Conservation (phyloP, 2,329 filamentous ascomycete genomes). For the Exophiala bonariae region DNA sequence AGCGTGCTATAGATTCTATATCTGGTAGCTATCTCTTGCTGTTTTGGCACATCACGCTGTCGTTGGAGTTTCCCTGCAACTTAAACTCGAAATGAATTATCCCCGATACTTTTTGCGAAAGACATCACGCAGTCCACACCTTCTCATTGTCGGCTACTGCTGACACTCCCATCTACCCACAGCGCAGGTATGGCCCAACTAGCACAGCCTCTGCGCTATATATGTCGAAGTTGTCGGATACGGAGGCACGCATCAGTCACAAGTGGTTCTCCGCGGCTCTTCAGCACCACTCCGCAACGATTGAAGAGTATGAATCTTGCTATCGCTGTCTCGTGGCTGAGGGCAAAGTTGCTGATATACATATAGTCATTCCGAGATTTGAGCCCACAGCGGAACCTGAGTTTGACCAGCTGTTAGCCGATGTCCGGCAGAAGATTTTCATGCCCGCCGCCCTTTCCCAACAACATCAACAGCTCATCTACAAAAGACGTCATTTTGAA, state of each 20-base stretch:
- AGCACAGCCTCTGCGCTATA: conserved; percentile 38
- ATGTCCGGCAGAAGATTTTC: conserved; percentile 46
- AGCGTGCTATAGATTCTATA: too few species aligned
- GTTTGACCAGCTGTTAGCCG: conserved; percentile 40
- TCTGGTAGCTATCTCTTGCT: too few species aligned
- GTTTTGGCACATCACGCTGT: too few species aligned
- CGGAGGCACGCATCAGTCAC: too few species aligned
- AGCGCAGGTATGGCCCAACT: conserved; percentile 45
- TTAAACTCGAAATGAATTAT: too few species aligned
- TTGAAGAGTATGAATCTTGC: conserved; percentile 18
- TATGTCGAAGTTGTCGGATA: conserved; percentile 33
- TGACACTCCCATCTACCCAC: too few species aligned
- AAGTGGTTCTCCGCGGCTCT: conserved; percentile 12
- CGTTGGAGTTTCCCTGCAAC: too few species aligned
- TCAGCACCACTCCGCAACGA: conserved; percentile 22
- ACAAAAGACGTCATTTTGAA: conserved; percentile 36
- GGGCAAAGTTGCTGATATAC: conserved; percentile 4
- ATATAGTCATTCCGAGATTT: conserved; percentile 40
- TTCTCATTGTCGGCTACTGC: too few species aligned
- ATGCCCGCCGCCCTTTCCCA: conserved; percentile 40
- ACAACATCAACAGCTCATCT: conserved; percentile 41
- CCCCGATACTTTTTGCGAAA: too few species aligned
- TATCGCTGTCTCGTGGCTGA: background rate
- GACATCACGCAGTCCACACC: too few species aligned
- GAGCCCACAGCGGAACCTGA: conserved; percentile 39